phyloP scores from a whole-genome alignment of 768 basidiomycete genomes.

The Aureoboletus auriporus region DNA sequence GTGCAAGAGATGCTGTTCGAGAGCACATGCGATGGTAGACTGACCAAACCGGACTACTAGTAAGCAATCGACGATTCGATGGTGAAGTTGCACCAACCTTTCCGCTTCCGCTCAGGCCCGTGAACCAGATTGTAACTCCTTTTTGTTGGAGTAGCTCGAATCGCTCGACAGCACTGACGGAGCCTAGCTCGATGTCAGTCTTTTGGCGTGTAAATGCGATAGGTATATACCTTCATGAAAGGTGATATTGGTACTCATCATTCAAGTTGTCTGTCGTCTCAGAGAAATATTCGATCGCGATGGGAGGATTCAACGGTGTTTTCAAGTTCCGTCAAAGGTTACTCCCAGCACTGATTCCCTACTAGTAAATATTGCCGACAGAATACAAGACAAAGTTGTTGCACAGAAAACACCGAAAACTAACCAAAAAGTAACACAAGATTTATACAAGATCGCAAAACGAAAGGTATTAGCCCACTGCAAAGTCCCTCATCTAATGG shows the following conservation, averaged over 20 bases:
- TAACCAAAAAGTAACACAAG: constrained; percentile 3
- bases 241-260: constrained; percentile 51
- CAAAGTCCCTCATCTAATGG: constrained; percentile 18
- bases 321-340: no score
- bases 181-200: constrained; percentile 45
- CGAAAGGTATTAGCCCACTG: constrained; percentile 11
- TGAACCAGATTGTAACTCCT: constrained; percentile 94
- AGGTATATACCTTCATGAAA: constrained; percentile 60
- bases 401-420: background rate
- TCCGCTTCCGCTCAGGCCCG: constrained; percentile 91
- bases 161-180: constrained; percentile 68
- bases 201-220: background rate
- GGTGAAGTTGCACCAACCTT: constrained; percentile 52
- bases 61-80: background rate
- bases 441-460: background rate
- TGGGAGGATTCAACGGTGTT: no score
- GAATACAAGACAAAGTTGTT: no score
- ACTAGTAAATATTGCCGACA: no score
- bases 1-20: constrained; percentile 93
- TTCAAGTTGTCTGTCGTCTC: no score
- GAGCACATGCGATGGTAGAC: constrained; percentile 96
- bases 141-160: constrained; percentile 64
- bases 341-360: no score
- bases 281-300: no score
- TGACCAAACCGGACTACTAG: constrained; percentile 32